Conservation (phyloP, 179 eudicot genomes). For the Amaranthus tricolor region DNA sequence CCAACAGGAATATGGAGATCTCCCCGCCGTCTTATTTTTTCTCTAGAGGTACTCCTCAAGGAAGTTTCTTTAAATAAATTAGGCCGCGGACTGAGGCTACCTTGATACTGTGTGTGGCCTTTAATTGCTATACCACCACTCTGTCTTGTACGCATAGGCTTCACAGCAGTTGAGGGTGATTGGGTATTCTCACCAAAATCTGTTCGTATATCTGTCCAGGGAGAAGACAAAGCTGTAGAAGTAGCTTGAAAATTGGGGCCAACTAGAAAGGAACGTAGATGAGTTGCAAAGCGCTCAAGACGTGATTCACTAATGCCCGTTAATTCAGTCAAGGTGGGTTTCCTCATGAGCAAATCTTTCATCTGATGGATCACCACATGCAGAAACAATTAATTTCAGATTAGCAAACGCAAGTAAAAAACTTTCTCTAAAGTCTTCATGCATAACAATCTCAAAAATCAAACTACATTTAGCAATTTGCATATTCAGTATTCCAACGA, state of each 20-base stretch:
- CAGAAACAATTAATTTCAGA: not conserved
- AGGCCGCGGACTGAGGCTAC: conserved; percentile 64
- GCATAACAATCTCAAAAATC: not conserved
- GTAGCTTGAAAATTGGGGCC: conserved; percentile 48
- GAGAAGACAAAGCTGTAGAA: conserved; percentile 21
- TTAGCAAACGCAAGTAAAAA: not conserved
- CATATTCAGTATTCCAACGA: not conserved
- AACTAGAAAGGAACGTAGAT: conserved; percentile 60
- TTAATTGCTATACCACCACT: conserved; percentile 39
- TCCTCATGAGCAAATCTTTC: conserved; percentile 66
- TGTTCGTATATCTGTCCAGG: conserved; percentile 24
- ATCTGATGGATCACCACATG: conserved; percentile 41
- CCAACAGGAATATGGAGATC: conserved; percentile 42
- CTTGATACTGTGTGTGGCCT: conserved; percentile 42
- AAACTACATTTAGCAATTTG: not conserved
- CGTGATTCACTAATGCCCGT: conserved; percentile 92
- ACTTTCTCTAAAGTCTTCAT: not conserved
- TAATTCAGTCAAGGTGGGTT: conserved; percentile 72
- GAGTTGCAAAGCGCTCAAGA: conserved; percentile 73
- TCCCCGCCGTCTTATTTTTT: conserved; percentile 51
- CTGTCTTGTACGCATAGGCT: conserved; percentile 44
- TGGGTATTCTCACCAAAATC: conserved; percentile 25
- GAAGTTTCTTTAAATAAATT: conserved; percentile 62
- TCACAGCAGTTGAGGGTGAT: conserved; percentile 32
- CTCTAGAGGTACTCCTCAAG: conserved; percentile 46